Conservation (phyloP, 345 rosid genomes). For the Melastoma malabathricum region DNA sequence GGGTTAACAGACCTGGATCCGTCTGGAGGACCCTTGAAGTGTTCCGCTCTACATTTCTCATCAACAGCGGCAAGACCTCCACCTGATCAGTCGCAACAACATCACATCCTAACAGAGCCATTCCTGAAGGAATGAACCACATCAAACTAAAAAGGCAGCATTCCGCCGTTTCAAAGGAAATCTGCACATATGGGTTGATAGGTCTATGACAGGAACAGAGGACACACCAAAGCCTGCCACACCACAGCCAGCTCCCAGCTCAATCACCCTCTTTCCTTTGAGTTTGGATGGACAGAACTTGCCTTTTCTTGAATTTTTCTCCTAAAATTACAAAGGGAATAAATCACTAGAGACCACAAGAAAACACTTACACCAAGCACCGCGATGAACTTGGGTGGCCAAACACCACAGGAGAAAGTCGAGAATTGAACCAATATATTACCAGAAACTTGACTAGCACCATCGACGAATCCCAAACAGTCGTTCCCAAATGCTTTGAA, state of each 20-base stretch:
- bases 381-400: no score
- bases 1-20: conserved; percentile 48
- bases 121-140: conserved; percentile 30
- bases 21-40: conserved; percentile 58
- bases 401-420: no score
- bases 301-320: conserved; percentile 80
- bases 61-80: conserved; percentile 65
- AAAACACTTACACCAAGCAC: background rate
- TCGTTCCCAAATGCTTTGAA: conserved; percentile 88
- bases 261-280: conserved; percentile 79
- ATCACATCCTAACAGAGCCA: conserved; percentile 87
- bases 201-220: conserved; percentile 2
- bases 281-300: conserved; percentile 67
- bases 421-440: conserved; percentile 1
- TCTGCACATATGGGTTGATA: no score
- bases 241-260: conserved; percentile 97
- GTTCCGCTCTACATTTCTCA: conserved; percentile 73
- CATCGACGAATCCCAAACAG: conserved; percentile 97
- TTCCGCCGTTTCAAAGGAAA: background rate
- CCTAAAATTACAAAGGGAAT: conserved; percentile 24
- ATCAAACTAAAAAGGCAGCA: conserved; percentile 2
- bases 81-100: conserved; percentile 75
- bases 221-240: conserved; percentile 91
- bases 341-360: background rate
- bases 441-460: conserved; percentile 85